These are phyloP conservation scores for Isabelozyma gotoi DNA, from an alignment of 805 yeast genomes.

Conservation along the genomic window DNA sequence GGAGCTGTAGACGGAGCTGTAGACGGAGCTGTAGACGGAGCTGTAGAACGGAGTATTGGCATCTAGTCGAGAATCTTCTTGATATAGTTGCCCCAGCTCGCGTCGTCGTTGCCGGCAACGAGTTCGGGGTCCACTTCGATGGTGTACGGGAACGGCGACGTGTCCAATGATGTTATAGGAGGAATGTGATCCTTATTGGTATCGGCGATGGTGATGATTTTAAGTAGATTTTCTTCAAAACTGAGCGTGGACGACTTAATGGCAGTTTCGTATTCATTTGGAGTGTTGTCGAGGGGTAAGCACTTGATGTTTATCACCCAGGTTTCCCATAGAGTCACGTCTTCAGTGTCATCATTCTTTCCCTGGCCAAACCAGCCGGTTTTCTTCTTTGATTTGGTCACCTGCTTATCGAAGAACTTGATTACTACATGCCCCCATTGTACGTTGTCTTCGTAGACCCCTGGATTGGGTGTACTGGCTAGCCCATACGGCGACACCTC, in stretches of 20 bases:
- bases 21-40: not conserved
- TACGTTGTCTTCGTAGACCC: not conserved
- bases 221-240: slow-evolving; percentile 40
- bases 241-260: slow-evolving; percentile 35
- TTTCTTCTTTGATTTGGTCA: slow-evolving; percentile 39
- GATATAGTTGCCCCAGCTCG: slow-evolving; percentile 42
- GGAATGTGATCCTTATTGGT: slow-evolving; percentile 67
- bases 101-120: slow-evolving; percentile 17
- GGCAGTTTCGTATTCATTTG: slow-evolving; percentile 4
- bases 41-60: not conserved
- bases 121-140: slow-evolving; percentile 23
- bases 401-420: slow-evolving; percentile 38
- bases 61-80: slow-evolving; percentile 14
- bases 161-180: slow-evolving; percentile 64
- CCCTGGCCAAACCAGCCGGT: slow-evolving; percentile 56
- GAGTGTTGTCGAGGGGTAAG: slow-evolving; percentile 31
- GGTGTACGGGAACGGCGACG: slow-evolving; percentile 59
- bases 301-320: slow-evolving; percentile 61
- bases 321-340: slow-evolving; percentile 61
- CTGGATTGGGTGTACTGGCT: slow-evolving; percentile 9
- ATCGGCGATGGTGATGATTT: slow-evolving; percentile 55
- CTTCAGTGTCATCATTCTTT: slow-evolving; percentile 27
- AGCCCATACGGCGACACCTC: not conserved
- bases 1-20: not conserved
- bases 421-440: slow-evolving; percentile 32